A percentile compares a stretch with the other conserved stretches of the same genome.
These are phyloP conservation scores for Cordyceps cateniannulata DNA, from an alignment of 2,329 filamentous ascomycete genomes.

Conservation along the genomic window DNA sequence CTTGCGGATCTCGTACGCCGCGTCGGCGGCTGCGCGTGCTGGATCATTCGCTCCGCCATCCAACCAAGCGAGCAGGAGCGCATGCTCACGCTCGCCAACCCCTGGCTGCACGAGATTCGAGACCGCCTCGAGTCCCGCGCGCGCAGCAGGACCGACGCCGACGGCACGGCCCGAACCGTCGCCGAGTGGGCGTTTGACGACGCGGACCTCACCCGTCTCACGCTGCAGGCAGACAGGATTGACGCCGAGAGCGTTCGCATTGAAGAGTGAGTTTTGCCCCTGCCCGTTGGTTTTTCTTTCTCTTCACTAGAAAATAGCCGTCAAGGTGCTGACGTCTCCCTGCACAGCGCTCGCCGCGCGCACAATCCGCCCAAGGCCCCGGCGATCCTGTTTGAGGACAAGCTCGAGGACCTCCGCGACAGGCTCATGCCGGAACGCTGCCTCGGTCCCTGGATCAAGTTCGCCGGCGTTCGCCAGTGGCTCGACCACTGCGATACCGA, in stretches of 20 bases:
- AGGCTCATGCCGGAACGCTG: slow-evolving; percentile 8
- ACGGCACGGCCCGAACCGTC: not conserved
- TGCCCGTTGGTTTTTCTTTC: no score
- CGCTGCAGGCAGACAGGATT: not conserved
- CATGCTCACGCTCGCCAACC: not conserved
- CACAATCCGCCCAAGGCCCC: not conserved
- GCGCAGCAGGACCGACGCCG: not conserved
- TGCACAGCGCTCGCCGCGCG: not conserved
- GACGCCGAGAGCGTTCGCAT: not conserved
- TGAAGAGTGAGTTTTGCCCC: not conserved
- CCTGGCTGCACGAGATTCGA: slow-evolving; percentile 3
- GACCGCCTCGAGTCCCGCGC: not conserved
- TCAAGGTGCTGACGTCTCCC: not conserved
- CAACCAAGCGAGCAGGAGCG: not conserved
- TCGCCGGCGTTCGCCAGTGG: slow-evolving; percentile 1
- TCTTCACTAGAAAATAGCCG: no score
- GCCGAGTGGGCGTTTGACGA: slow-evolving; percentile 6
- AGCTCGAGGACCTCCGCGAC: slow-evolving; percentile 10
- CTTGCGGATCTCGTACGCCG: not conserved
- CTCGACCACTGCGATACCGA: slow-evolving; percentile 7
- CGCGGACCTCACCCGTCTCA: not conserved
- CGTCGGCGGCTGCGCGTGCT: not conserved
- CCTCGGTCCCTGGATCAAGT: slow-evolving; percentile 11
- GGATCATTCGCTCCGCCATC: not conserved
- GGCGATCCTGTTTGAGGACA: slow-evolving; percentile 5